Evolutionary conservation across 108 stramenopile genomes (phyloP).

Genomic region (Stephanodiscus minutulus): DNA sequence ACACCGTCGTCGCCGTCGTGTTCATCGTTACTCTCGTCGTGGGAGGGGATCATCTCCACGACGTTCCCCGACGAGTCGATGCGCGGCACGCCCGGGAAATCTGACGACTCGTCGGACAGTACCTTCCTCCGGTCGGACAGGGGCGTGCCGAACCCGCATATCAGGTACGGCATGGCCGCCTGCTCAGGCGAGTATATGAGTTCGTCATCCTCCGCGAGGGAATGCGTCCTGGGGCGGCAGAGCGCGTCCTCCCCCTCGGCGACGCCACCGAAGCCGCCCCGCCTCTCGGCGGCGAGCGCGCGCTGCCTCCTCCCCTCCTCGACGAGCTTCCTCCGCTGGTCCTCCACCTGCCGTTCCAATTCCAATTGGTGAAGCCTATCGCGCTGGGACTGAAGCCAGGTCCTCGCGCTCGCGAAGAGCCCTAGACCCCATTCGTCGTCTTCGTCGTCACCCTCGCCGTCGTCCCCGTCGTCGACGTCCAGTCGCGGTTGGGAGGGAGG

Average conservation of each 20-base stretch:
- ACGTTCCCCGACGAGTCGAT: constrained; percentile 37
- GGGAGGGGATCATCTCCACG: constrained; percentile 22
- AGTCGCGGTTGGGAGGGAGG: background rate
- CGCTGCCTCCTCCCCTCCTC: constrained; percentile 47
- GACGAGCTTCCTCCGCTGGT: constrained; percentile 42
- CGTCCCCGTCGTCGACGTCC: constrained; percentile 2
- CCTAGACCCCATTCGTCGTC: constrained; percentile 11
- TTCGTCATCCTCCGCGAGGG: background rate
- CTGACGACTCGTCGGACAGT: constrained; percentile 2
- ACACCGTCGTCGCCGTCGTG: background rate
- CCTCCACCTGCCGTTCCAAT: constrained; percentile 50
- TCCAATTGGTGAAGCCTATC: constrained; percentile 44
- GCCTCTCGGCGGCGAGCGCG: constrained; percentile 23
- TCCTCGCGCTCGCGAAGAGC: constrained; percentile 35
- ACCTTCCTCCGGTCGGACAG: constrained; percentile 2
- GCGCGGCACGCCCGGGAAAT: constrained; percentile 25
- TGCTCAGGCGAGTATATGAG: background rate
- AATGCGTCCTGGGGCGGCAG: background rate
- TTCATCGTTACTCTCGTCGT: constrained; percentile 18
- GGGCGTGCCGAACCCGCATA: constrained; percentile 37
- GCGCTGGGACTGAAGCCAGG: constrained; percentile 44
- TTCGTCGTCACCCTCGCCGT: background rate
- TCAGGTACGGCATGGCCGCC: constrained; percentile 4
- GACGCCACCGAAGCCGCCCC: background rate
- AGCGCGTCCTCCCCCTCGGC: constrained; percentile 13